Evolutionary conservation across 768 basidiomycete genomes (phyloP), one percentile per base, ranked within the genome.

Genomic region (Wakefieldia striispora): DNA sequence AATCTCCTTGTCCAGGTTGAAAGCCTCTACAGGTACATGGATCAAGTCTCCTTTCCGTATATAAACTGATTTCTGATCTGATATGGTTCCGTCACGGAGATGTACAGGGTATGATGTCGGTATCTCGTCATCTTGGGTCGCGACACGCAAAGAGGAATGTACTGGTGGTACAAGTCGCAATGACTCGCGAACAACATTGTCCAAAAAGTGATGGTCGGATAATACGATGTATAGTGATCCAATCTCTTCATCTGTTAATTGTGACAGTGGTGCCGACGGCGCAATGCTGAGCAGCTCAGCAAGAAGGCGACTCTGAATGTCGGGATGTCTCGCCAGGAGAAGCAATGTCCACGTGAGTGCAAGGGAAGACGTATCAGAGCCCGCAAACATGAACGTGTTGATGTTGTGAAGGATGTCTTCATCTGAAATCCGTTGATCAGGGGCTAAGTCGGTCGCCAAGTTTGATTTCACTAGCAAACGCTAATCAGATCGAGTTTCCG

Each of bases 321-420:
- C 72, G 0, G 83, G 83, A 61, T 89, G 69, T 57, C 79, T 75
- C 0, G 91, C 82, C 34, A 97, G 78, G 14, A 88, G 71, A 49
- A 83, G 72, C n/a, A 95, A 66, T 2, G 84, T 83, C 93, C 94
- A 97, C 0, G 89, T 89, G 38, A 95, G 69, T 5, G 85, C 79
- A 24, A 94, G 80, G 3, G 88, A 88, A 11, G 86, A 86, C 1
- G 91, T 91, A 60, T 95, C 91, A 12, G 92, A 90, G 4, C 93
- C 93, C 19, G 88, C 91, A 63, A 93, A 91, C 76, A 93, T 82
- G 65, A 95, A 88, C 0, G 91, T 93, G 58, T 88, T 91, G 67
- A 95, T 84, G 51, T 84, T 92, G 60, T 90, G 75, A 11, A 93
- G 74, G 43, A 95, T 84, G 59, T 95, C 94, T 26, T 87, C 83